These are phyloP conservation scores for Monosporascus sp. DNA, from an alignment of 2,329 filamentous ascomycete species.

Conservation along the genomic window DNA sequence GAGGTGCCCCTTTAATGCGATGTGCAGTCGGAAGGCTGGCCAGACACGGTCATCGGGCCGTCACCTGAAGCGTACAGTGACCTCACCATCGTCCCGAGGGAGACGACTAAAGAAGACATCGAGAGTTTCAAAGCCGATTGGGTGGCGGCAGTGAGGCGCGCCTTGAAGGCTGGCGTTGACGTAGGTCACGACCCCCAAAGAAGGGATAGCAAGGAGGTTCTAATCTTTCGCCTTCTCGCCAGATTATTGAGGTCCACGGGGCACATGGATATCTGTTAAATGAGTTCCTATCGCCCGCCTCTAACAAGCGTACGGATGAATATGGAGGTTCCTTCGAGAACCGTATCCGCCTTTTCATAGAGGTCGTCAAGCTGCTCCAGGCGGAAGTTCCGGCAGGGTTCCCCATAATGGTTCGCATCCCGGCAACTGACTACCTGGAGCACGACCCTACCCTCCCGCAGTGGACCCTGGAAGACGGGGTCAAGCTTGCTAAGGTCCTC, in stretches of 20 bases:
- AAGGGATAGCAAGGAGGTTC: too few species aligned
- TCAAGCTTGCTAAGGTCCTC: slow-evolving; percentile 56
- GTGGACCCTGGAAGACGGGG: slow-evolving; percentile 63
- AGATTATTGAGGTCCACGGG: slow-evolving; percentile 31
- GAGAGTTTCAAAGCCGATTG: slow-evolving; percentile 27
- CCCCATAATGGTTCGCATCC: slow-evolving; percentile 67
- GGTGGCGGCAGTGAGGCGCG: slow-evolving; percentile 25
- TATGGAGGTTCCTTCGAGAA: slow-evolving; percentile 42
- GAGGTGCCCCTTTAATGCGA: not conserved
- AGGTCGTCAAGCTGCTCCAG: slow-evolving; percentile 12
- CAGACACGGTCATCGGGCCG: slow-evolving; percentile 20
- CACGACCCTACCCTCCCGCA: slow-evolving; percentile 49
- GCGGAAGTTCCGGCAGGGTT: slow-evolving; percentile 10
- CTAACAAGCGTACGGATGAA: slow-evolving; percentile 40
- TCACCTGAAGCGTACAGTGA: slow-evolving; percentile 20
- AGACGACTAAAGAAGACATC: slow-evolving; percentile 27
- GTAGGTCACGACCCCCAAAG: slow-evolving; percentile 8
- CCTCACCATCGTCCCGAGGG: slow-evolving; percentile 17
- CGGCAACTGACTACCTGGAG: slow-evolving; percentile 73
- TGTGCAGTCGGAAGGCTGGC: slow-evolving; percentile 23
- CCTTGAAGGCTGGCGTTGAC: slow-evolving; percentile 28
- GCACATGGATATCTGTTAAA: slow-evolving; percentile 44
- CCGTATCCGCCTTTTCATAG: slow-evolving; percentile 31
- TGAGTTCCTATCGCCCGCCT: slow-evolving; percentile 37
- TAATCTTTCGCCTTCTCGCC: slow-evolving; percentile 22